Conservation (phyloP, 2,329 filamentous ascomycete species). For the Fusarium newnesense region DNA sequence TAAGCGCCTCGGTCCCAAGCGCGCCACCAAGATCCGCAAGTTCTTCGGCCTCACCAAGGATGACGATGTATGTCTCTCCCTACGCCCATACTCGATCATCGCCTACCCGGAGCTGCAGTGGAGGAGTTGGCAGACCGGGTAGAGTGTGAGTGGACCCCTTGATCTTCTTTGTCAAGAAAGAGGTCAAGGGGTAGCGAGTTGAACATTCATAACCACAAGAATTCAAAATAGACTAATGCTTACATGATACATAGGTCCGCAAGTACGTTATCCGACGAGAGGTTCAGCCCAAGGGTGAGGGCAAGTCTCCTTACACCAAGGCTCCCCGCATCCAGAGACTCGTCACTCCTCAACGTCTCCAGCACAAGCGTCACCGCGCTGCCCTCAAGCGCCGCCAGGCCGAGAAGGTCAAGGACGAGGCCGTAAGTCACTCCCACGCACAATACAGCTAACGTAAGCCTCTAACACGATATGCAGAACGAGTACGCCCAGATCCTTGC, state of each 20-base stretch:
- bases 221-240: conserved; percentile 52
- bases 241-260: conserved; percentile 75
- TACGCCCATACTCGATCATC: conserved; percentile 70
- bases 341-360: conserved; percentile 98
- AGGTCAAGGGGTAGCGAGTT: conserved; percentile 39
- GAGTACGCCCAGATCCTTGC: conserved; percentile 97
- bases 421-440: conserved; percentile 70
- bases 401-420: conserved; percentile 98
- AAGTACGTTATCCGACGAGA: conserved; percentile 99
- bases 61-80: conserved; percentile 92
- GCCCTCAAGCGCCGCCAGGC: conserved; percentile 98
- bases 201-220: conserved; percentile 20
- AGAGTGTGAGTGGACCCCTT: conserved; percentile 67
- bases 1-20: conserved; percentile 99
- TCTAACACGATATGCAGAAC: conserved; percentile 67
- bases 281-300: conserved; percentile 96
- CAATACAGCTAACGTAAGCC: too few relatives aligned
- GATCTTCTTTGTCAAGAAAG: conserved; percentile 13
- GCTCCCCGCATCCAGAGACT: conserved; percentile 99
- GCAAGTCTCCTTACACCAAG: conserved; percentile 99
- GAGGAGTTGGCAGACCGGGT: conserved; percentile 58
- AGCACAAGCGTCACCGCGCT: conserved; percentile 99
- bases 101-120: conserved; percentile 71
- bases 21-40: conserved; percentile 98
- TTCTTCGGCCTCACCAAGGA: conserved; percentile 99